Base-by-base conservation (phyloP, 441 rosid species). In the Syzygium syzygioides region DNA sequence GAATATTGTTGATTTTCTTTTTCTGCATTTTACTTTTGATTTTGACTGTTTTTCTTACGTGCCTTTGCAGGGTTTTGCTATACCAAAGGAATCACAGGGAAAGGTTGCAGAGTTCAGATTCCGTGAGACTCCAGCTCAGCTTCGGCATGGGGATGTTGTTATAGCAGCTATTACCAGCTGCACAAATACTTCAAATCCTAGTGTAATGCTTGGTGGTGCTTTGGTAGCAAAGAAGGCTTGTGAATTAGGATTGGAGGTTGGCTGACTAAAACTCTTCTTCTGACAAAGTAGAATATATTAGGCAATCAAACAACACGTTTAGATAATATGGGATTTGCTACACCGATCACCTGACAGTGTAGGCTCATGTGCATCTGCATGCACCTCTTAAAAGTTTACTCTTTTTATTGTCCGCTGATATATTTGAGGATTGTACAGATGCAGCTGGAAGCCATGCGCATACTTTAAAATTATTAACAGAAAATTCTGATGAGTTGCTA, bases 161-260 rank as follows among this genome's bases (percentile, higher is more conserved):
- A 97, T 97, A 87, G 99, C 99, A 86, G 98, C 99, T 68, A 96
- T 97, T 91, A 97, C 99, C 52, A 97, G 99, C 93, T 97, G 99
- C 94, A 96, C 99, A 85, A 97, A 97, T 91, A 97, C 99, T 80
- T 97, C 99, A 88, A 97, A 97, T 91, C 99, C 99, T 13, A 97
- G 97, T 91, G 99, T 97, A 45, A 96, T 97, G 99, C 98, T 97
- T 89, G 99, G 99, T 89, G 99, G 98, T 93, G 99, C 97, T 89
- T 91, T 97, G 94, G 99, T 96, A 91, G 99, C 99, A 25, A 95
- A 94, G 92, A 97, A 96, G 90, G 99, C 99, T 68, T 95, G 96
- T 90, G 99, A 96, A 26, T 90, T 94, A 86, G 98, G 96, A 88
- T 90, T 96, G 94, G 95, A 94, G 96, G 98, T 96, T 85, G 79